phyloP scores from a whole-genome alignment of 768 basidiomycete species.

The Mrakia gelida region DNA sequence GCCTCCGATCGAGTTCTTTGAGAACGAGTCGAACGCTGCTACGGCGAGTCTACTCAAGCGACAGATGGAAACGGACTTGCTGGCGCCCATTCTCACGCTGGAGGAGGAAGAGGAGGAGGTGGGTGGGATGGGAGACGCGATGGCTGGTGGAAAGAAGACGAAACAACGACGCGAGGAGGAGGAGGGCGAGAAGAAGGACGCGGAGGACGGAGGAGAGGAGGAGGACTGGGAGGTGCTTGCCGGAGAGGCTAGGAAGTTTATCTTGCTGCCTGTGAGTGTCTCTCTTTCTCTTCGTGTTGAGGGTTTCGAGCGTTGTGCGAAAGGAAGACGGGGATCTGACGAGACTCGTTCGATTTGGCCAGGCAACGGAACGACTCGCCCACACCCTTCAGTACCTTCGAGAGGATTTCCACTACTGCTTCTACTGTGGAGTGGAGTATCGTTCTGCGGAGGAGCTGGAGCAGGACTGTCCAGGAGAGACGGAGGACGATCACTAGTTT shows the following conservation, averaged over 20 bases:
- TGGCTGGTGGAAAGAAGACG: background rate
- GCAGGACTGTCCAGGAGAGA: slow-evolving; percentile 64
- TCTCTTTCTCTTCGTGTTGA: no score
- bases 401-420: slow-evolving; percentile 68
- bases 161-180: background rate
- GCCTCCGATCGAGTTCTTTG: background rate
- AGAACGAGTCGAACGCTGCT: background rate
- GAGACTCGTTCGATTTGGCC: slow-evolving; percentile 24
- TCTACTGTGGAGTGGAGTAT: slow-evolving; percentile 83
- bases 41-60: slow-evolving; percentile 1
- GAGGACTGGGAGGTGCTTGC: slow-evolving; percentile 51
- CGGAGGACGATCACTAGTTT: slow-evolving; percentile 73
- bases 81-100: background rate
- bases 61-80: slow-evolving; percentile 19
- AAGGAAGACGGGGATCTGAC: background rate
- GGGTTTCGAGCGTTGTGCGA: no score
- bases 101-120: slow-evolving; percentile 22
- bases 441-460: slow-evolving; percentile 58
- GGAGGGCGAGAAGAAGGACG: background rate
- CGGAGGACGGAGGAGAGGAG: background rate
- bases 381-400: slow-evolving; percentile 71
- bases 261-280: slow-evolving; percentile 58
- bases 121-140: background rate
- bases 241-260: slow-evolving; percentile 63
- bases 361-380: slow-evolving; percentile 68